Evolutionary conservation across 1,284 basidiomycete genomes (phyloP), one percentile per base, ranked within the genome.

Genomic region (Moesziomyces globuligerus): DNA sequence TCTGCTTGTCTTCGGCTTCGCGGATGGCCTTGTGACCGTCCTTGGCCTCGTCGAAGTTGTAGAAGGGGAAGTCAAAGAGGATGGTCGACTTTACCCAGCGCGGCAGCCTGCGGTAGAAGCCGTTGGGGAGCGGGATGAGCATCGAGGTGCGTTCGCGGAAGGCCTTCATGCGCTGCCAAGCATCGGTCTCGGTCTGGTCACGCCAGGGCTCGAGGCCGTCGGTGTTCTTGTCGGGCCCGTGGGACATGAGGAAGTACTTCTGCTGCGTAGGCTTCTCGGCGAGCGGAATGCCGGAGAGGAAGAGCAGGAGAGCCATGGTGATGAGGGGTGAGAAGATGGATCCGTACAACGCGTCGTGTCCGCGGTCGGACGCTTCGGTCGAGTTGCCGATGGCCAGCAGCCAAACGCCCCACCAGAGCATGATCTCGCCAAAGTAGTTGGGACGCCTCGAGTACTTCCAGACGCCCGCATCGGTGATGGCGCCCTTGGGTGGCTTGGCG

Each of bases 371-470:
- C 0, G 62, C 56, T 34, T 50, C 61, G 26, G 56, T 50, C 0
- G 53, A 36, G 54, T 73, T 66, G 28, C 68, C 71, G 21, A 74
- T 44, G 48, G 56, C 43, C 29, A 64, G 61, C 2, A 79, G 56
- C 58, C 69, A 79, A 25, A 79, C 53, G 23, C 76, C 76, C 59
- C 67, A 67, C 76, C 76, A 79, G 40, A 72, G 36, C 18, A 85
- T 86, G 79, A 77, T 88, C 87, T 91, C 90, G 78, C 90, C 89
- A 76, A 90, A 90, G 79, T 90, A 91, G 8, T 89, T 88, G 25
- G 90, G 90, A 67, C 91, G 88, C 21, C 78, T 48, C 53, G 78
- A 60, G 50, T 41, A 75, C 45, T 53, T 47, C 75, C 74, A 77
- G 3, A 73, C 40, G 15, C 73, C 70, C 3, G 57, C 51, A 40